phyloP scores from a whole-genome alignment of 2,329 filamentous ascomycete genomes.

The Calonectria crousiana region DNA sequence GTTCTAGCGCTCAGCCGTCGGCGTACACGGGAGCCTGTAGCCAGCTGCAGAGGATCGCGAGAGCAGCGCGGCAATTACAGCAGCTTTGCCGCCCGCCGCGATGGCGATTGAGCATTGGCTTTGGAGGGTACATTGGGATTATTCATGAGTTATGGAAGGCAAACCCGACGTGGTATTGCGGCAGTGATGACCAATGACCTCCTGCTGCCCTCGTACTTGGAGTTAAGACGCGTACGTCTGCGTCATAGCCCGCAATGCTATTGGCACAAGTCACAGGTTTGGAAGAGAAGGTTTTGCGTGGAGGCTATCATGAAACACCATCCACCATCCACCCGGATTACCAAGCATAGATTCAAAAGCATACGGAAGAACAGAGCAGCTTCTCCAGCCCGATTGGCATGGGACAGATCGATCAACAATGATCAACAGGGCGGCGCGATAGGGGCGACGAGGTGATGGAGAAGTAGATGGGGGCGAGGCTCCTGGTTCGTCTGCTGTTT shows the following conservation, averaged over 20 bases:
- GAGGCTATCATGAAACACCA: conserved; percentile 5
- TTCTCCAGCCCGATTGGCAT: neutral
- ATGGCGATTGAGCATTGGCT: neutral
- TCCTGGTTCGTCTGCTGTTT: neutral
- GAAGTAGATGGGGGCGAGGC: neutral
- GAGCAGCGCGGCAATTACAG: neutral
- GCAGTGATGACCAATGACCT: neutral
- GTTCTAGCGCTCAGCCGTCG: too few relatives aligned
- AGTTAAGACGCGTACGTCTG: neutral
- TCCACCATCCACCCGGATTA: neutral
- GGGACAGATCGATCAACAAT: neutral
- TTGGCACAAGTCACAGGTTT: neutral
- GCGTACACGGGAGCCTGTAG: too few relatives aligned
- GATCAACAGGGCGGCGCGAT: neutral
- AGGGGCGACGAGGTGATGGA: neutral
- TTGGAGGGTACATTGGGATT: neutral
- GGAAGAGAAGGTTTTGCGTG: neutral
- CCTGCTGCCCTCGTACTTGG: neutral
- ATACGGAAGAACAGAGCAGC: neutral
- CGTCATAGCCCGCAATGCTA: neutral
- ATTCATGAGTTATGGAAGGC: neutral
- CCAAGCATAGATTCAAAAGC: neutral
- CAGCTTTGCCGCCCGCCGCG: neutral
- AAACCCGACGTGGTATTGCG: neutral
- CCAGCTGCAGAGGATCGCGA: neutral